Percentiles rank a stretch among this genome's conserved stretches.
phyloP scores from a whole-genome alignment of 1,139 yeast species.

The Sugiyamaella neomexicana region DNA sequence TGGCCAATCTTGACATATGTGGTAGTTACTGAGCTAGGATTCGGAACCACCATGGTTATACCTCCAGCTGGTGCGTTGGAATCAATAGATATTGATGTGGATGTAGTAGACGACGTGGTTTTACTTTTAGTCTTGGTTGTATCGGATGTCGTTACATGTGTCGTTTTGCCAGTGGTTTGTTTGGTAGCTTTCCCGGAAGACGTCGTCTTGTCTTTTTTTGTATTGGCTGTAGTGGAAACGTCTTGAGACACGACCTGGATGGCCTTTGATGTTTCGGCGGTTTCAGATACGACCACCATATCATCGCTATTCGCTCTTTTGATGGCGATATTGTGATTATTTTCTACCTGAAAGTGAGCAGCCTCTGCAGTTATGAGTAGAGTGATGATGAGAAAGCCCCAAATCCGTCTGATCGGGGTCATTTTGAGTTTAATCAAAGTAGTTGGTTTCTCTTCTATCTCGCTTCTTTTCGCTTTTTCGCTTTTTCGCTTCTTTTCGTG shows the following conservation, averaged over 20 bases:
- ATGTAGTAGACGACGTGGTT: conserved; percentile 7
- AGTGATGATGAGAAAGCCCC: conserved; percentile 1
- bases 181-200: too few species aligned
- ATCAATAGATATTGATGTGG: conserved; percentile 34
- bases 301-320: conserved; percentile 8
- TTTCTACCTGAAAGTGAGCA: not conserved
- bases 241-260: not conserved
- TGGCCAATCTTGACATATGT: conserved; percentile 45
- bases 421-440: too few species aligned
- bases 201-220: not conserved
- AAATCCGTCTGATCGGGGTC: not conserved
- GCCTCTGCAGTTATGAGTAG: conserved; percentile 4
- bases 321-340: conserved; percentile 9
- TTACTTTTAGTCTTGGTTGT: conserved; percentile 1
- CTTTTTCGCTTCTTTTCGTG: too few species aligned
- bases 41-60: conserved; percentile 40
- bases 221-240: not conserved
- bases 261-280: not conserved
- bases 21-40: conserved; percentile 34
- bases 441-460: too few species aligned
- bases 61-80: conserved; percentile 43
- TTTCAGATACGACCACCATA: too few species aligned
- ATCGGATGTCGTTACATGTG: conserved; percentile 3
- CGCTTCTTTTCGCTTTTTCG: too few species aligned
- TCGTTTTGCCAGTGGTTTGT: conserved; percentile 5